phyloP scores from a whole-genome alignment of 306 rosid genomes.

The apple (Malus domestica) region ASM211411v1 NC_041801.1:6983001-6983500 shows the following conservation, averaged over 20 bases:
- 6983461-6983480: no score
- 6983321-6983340: not conserved
- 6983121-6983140: slow-evolving; percentile 32
- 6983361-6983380: not conserved
- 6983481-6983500: no score
- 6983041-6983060: slow-evolving; percentile 51
- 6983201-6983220: slow-evolving; percentile 55
- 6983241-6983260: not conserved
- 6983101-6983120: slow-evolving; percentile 27
- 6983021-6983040: slow-evolving; percentile 65
- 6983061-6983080: slow-evolving; percentile 29
- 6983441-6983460: no score
- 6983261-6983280: not conserved
- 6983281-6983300: not conserved
- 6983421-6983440: no score
- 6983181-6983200: slow-evolving; percentile 34
- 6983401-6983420: no score
- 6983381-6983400: not conserved
- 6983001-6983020: slow-evolving; percentile 18
- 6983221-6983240: slow-evolving; percentile 38
- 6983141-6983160: slow-evolving; percentile 64
- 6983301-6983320: no score
- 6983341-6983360: not conserved
- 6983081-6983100: slow-evolving; percentile 41
- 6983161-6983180: slow-evolving; percentile 22